Conservation (phyloP, 225 moss, liverwort and hornwort genomes). For the Physcomitrium patens region DNA sequence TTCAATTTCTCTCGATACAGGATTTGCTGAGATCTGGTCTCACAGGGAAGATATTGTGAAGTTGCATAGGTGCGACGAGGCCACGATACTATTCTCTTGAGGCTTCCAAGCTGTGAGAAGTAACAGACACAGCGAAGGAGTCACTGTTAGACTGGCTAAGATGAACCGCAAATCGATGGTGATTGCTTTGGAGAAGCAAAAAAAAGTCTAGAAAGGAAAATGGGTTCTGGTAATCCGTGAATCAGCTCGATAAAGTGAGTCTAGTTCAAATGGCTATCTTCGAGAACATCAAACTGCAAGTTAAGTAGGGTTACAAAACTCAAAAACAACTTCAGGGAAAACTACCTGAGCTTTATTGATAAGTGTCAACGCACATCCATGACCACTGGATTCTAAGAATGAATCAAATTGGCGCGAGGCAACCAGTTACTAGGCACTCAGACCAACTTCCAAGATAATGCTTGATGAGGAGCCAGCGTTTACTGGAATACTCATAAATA, state of each 20-base stretch:
- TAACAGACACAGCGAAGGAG: too few species aligned
- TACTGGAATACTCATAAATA: background rate
- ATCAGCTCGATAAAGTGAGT: background rate
- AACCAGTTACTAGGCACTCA: constrained; percentile 26
- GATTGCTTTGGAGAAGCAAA: background rate
- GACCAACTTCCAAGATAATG: constrained; percentile 25
- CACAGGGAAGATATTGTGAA: background rate
- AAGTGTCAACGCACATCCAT: constrained; percentile 18
- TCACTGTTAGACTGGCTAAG: too few species aligned
- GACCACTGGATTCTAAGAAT: constrained; percentile 11
- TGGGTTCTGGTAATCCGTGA: background rate
- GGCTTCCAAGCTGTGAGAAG: background rate
- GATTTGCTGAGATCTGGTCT: background rate
- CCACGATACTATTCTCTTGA: background rate
- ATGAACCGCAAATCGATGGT: background rate
- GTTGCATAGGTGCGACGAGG: background rate
- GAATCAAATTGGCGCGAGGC: constrained; percentile 22
- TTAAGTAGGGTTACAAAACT: background rate
- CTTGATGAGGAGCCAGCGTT: background rate
- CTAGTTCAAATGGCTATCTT: background rate
- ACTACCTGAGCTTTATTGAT: background rate
- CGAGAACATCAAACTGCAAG: constrained; percentile 4
- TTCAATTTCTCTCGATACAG: background rate
- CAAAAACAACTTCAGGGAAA: background rate
- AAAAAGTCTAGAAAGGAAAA: background rate